phyloP scores from a whole-genome alignment of 495 filamentous ascomycete species.

The Xylaria curta region DNA sequence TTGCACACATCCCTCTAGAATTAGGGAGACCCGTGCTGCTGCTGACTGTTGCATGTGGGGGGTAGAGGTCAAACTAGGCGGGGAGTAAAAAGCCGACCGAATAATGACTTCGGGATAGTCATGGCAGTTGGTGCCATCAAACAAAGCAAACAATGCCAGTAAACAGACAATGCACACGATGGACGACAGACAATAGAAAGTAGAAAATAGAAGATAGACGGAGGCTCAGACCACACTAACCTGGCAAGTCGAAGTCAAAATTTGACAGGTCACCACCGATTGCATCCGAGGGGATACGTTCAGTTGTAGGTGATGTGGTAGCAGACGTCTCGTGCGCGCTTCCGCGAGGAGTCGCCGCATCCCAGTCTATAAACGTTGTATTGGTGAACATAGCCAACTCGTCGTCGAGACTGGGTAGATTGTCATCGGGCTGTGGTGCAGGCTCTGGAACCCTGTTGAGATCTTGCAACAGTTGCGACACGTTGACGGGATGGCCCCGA shows the following conservation, averaged over 20 bases:
- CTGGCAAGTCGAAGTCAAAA: conserved; percentile 44
- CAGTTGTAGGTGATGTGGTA: conserved; percentile 45
- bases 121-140: background rate
- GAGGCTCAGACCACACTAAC: conserved; percentile 37
- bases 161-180: conserved; percentile 3
- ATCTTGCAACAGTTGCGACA: conserved; percentile 86
- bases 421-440: conserved; percentile 67
- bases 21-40: background rate
- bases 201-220: background rate
- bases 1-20: background rate
- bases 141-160: conserved; percentile 10
- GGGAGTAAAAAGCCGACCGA: conserved; percentile 4
- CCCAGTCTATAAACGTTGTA: conserved; percentile 91
- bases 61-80: background rate
- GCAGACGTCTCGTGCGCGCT: conserved; percentile 38
- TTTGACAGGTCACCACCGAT: conserved; percentile 45
- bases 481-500: conserved; percentile 69
- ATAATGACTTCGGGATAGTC: background rate
- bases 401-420: conserved; percentile 63
- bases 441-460: conserved; percentile 75
- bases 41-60: conserved; percentile 15
- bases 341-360: conserved; percentile 58
- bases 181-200: background rate
- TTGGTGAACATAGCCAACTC: conserved; percentile 93
- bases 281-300: conserved; percentile 38